A percentile compares a stretch with the other conserved stretches of the same genome.
These are phyloP conservation scores for Balansia obtecta DNA, from an alignment of 2,329 filamentous ascomycete genomes.

Conservation along the genomic window DNA sequence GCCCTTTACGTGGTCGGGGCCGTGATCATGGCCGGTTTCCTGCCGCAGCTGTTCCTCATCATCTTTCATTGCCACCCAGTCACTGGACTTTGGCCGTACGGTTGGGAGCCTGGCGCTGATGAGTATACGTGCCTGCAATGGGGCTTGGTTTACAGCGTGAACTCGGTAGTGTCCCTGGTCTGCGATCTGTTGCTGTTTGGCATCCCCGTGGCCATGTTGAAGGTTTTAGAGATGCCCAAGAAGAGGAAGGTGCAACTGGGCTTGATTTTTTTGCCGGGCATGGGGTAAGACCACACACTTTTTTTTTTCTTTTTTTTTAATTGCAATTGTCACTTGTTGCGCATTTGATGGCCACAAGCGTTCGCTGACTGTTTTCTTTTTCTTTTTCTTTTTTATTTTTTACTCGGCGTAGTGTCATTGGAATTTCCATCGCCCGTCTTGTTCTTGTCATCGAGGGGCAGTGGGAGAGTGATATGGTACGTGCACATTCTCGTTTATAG, in stretches of 20 bases:
- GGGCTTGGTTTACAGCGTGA: conserved; percentile 39
- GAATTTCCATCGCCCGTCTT: conserved; percentile 33
- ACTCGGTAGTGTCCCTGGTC: conserved; percentile 34
- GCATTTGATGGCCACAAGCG: not conserved
- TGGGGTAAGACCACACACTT: no score
- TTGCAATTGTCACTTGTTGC: not conserved
- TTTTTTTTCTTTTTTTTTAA: not conserved
- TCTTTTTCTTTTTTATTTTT: no score
- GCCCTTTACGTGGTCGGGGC: conserved; percentile 23
- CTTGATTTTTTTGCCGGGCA: conserved; percentile 34
- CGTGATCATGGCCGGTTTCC: conserved; percentile 27
- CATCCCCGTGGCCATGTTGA: conserved; percentile 35
- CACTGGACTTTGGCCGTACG: conserved; percentile 38
- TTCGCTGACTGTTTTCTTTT: no score
- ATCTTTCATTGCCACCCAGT: conserved; percentile 39
- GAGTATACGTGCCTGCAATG: conserved; percentile 34
- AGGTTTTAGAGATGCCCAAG: conserved; percentile 28
- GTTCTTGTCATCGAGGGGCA: conserved; percentile 35
- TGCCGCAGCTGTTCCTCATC: conserved; percentile 36
- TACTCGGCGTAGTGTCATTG: conserved; percentile 27
- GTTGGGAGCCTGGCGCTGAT: conserved; percentile 27
- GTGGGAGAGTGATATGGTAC: conserved; percentile 27
- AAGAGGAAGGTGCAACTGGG: conserved; percentile 34
- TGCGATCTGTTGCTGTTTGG: conserved; percentile 38
- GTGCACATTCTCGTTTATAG: not conserved